Conservation (phyloP, 768 basidiomycete genomes). For the Holtermanniella nyarrowii region DNA sequence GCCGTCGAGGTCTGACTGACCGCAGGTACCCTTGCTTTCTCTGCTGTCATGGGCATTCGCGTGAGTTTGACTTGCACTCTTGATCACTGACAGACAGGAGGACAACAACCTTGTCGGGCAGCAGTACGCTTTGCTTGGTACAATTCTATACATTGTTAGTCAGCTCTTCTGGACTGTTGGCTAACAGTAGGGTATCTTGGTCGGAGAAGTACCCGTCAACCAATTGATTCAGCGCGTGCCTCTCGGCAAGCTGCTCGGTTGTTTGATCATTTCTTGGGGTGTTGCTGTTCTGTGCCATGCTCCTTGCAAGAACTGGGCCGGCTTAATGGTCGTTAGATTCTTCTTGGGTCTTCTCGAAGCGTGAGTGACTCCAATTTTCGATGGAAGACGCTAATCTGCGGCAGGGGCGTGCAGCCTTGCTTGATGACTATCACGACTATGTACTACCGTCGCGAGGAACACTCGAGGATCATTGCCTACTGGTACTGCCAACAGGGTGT, state of each 20-base stretch:
- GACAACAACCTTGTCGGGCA: conserved; percentile 48
- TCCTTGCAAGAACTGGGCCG: conserved; percentile 42
- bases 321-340: conserved; percentile 47
- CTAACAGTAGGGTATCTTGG: no score
- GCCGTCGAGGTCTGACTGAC: no score
- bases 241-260: conserved; percentile 48
- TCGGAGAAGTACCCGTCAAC: no score
- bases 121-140: conserved; percentile 46
- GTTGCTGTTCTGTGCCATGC: conserved; percentile 48
- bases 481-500: conserved; percentile 25
- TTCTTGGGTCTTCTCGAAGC: conserved; percentile 31
- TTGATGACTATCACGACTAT: conserved; percentile 41
- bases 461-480: conserved; percentile 38
- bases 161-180: no score
- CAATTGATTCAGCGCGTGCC: conserved; percentile 47
- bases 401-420: conserved; percentile 16
- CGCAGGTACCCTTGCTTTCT: conserved; percentile 22
- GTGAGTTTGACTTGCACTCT: no score
- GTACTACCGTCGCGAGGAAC: conserved; percentile 51
- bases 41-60: conserved; percentile 33
- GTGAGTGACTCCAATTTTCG: neutral
- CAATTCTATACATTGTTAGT: conserved; percentile 20
- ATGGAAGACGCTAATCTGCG: neutral
- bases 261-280: conserved; percentile 43
- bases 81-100: no score